Evolutionary conservation across 2,329 filamentous ascomycete genomes (phyloP), one percentile per base, ranked within the genome.

Genomic region (Colletotrichum neosansevieriae): DNA sequence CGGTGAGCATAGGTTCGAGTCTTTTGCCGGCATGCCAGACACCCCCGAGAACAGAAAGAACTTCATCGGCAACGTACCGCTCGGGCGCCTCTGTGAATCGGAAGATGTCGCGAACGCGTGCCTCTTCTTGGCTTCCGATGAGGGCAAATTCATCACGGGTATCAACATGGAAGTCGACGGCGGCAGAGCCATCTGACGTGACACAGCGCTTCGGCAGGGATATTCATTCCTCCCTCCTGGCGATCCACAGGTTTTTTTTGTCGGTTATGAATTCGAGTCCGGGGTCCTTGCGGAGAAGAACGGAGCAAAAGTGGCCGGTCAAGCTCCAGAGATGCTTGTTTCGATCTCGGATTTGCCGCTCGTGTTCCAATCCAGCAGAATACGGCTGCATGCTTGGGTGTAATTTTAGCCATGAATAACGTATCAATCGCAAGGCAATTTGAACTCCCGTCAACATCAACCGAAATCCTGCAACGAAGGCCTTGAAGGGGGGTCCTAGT

Each of bases 91-190:
- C 3, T 61, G 86, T 1, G 85, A 84, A n/a, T 85, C 88, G 1
- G 81, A 83, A 10, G 92, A 94, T 76, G 86, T 94, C 40, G 91
- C 89, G 2, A 92, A 92, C 73, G 90, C 90, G 29, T 89, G 88
- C 70, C 83, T 90, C 17, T 94, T 91, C 75, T 77, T 94, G 51
- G 90, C 89, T 2, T 92, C 89, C 67, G 89, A 93, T 32, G 92
- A 94, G 74, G 89, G 89, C 0, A 84, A 82, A 3, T 93, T 94
- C 73, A 87, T 94, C 70, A 93, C 91, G 0, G 92, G 91, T 0
- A 84, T 90, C n/a, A 90, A 91, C 70, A 80, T 93, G 70, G 87
- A 92, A 60, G 86, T 71, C 3, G 65, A 68, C 50, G 65, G 65
- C 9, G 65, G 65, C 3, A 58, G 65, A 40, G 65, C 65, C 1